phyloP scores from a whole-genome alignment of 805 yeast genomes.

The Saturnispora mendoncae region DNA sequence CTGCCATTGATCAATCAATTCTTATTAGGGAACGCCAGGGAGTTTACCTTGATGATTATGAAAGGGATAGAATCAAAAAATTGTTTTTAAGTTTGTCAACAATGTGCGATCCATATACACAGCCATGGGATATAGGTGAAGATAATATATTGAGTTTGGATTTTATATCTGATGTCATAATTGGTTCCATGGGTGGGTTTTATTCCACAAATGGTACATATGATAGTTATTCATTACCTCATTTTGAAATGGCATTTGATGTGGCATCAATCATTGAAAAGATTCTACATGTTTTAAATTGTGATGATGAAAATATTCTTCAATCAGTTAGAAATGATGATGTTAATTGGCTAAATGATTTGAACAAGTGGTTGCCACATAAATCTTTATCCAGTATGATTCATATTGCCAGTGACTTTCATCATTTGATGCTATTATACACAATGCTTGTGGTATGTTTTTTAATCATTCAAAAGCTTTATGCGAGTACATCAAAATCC shows the following conservation, averaged over 20 bases:
- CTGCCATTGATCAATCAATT: background rate
- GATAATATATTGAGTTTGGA: slow-evolving; percentile 45
- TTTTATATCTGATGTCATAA: slow-evolving; percentile 41
- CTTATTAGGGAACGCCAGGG: slow-evolving; percentile 1
- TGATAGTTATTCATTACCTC: slow-evolving; percentile 28
- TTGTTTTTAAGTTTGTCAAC: slow-evolving; percentile 28
- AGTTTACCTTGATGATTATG: background rate
- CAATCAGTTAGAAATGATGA: slow-evolving; percentile 35
- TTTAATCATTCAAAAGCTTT: slow-evolving; percentile 37
- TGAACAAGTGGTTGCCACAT: slow-evolving; percentile 33
- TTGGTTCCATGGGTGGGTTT: slow-evolving; percentile 32
- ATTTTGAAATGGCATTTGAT: slow-evolving; percentile 27
- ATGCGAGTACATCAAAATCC: slow-evolving; percentile 23
- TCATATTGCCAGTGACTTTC: slow-evolving; percentile 24
- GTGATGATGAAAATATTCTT: slow-evolving; percentile 35
- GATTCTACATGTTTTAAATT: slow-evolving; percentile 31
- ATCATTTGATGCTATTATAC: slow-evolving; percentile 37
- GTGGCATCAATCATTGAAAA: slow-evolving; percentile 31
- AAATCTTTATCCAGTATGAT: slow-evolving; percentile 19
- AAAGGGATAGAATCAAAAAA: slow-evolving; percentile 14
- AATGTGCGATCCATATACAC: slow-evolving; percentile 56
- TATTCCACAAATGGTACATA: slow-evolving; percentile 13
- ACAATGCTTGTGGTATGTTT: slow-evolving; percentile 36
- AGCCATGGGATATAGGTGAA: slow-evolving; percentile 52
- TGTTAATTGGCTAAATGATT: slow-evolving; percentile 26